Evolutionary conservation across 257 asterid species (phyloP).

Genomic region (Perilla frutescens): DNA sequence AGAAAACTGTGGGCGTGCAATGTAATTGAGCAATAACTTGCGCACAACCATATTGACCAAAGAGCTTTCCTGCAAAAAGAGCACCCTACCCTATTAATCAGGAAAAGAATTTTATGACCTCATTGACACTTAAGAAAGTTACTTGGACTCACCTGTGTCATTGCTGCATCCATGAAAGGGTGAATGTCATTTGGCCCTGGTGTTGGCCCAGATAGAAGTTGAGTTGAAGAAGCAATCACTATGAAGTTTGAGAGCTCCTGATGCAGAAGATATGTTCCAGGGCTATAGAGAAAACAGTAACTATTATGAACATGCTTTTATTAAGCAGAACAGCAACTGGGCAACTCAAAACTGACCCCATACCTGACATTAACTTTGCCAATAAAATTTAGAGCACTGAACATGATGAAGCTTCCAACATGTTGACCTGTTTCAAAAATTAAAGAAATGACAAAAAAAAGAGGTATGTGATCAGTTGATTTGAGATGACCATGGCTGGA

Average conservation of each 20-base stretch:
- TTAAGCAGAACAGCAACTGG: slow-evolving; percentile 30
- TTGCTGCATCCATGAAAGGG: slow-evolving; percentile 89
- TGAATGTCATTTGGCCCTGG: slow-evolving; percentile 85
- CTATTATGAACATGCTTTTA: slow-evolving; percentile 32
- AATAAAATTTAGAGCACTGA: slow-evolving; percentile 75
- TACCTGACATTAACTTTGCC: slow-evolving; percentile 88
- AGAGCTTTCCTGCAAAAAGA: slow-evolving; percentile 69
- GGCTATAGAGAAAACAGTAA: slow-evolving; percentile 49
- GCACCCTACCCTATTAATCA: slow-evolving; percentile 20
- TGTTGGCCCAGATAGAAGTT: slow-evolving; percentile 93
- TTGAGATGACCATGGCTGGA: slow-evolving; percentile 11
- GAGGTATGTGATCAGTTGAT: slow-evolving; percentile 27
- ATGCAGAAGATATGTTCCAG: slow-evolving; percentile 78
- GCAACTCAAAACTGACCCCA: slow-evolving; percentile 36
- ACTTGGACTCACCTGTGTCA: slow-evolving; percentile 67
- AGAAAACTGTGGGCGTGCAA: slow-evolving; percentile 60
- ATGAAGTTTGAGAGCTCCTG: slow-evolving; percentile 86
- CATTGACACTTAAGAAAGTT: slow-evolving; percentile 25
- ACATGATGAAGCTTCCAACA: slow-evolving; percentile 67
- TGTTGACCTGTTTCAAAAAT: slow-evolving; percentile 57
- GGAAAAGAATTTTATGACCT: slow-evolving; percentile 15
- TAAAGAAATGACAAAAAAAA: slow-evolving; percentile 26
- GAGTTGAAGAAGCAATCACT: slow-evolving; percentile 81
- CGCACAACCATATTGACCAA: slow-evolving; percentile 67
- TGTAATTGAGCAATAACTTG: slow-evolving; percentile 79